Evolutionary conservation across 2,329 filamentous ascomycete species (phyloP).

Genomic region (Cytospora piceicola): DNA sequence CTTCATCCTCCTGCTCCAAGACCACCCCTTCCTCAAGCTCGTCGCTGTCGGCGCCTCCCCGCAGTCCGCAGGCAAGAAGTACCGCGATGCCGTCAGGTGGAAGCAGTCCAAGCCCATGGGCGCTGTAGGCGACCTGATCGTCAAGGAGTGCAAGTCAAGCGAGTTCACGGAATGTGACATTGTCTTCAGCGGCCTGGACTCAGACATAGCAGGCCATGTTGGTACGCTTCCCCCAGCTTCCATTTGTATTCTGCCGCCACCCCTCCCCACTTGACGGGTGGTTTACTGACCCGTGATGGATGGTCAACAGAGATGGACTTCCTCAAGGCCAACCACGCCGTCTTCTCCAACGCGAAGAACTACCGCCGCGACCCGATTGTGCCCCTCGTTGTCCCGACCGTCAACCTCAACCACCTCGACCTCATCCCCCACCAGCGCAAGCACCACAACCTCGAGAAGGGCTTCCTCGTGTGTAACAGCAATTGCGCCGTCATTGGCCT

Average conservation of each 20-base stretch:
- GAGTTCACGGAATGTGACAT: conserved; percentile 90
- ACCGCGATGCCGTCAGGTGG: conserved; percentile 93
- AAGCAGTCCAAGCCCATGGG: conserved; percentile 89
- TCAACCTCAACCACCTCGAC: conserved; percentile 86
- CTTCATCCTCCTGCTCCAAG: conserved; percentile 88
- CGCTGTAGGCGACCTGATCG: conserved; percentile 76
- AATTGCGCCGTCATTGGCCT: conserved; percentile 98
- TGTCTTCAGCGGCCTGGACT: conserved; percentile 90
- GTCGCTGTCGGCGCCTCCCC: conserved; percentile 89
- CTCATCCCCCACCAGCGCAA: conserved; percentile 87
- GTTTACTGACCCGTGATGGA: conserved; percentile 29
- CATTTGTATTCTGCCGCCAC: not conserved
- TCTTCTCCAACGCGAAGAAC: conserved; percentile 99
- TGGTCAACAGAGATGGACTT: conserved; percentile 77
- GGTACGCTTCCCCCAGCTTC: conserved; percentile 57
- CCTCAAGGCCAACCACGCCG: conserved; percentile 81
- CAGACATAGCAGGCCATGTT: conserved; percentile 88
- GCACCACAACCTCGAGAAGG: conserved; percentile 73
- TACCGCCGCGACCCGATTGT: conserved; percentile 89
- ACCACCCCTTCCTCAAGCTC: conserved; percentile 85
- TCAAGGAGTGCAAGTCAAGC: conserved; percentile 80
- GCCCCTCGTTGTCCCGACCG: conserved; percentile 91
- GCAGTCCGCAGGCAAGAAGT: conserved; percentile 88
- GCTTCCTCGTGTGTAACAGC: conserved; percentile 95
- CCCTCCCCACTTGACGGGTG: not conserved